These are phyloP conservation scores for Tephrocybe sp. DNA, from an alignment of 768 basidiomycete genomes.

Conservation along the genomic window DNA sequence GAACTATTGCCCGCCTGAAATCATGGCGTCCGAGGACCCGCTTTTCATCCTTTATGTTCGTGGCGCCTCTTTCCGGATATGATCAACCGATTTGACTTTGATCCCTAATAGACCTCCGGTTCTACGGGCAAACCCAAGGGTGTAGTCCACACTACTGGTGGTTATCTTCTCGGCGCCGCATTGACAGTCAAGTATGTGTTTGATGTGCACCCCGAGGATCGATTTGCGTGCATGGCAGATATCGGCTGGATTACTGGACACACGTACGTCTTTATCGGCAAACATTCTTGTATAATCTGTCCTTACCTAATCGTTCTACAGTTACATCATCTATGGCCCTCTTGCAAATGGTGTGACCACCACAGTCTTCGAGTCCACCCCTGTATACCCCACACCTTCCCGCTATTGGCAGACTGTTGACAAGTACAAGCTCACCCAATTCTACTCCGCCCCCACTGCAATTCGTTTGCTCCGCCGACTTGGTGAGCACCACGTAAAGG, in stretches of 20 bases:
- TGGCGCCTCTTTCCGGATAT: conserved; percentile 15
- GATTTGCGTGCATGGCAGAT: conserved; percentile 98
- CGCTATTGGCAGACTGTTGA: conserved; percentile 97
- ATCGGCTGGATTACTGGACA: conserved; percentile 99
- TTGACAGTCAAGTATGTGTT: conserved; percentile 97
- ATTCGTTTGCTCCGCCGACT: conserved; percentile 83
- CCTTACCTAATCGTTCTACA: too few species aligned
- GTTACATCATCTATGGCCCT: conserved; percentile 95
- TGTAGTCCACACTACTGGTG: conserved; percentile 86
- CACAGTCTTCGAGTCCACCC: conserved; percentile 93
- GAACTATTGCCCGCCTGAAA: conserved; percentile 83
- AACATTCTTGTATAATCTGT: conserved; percentile 2
- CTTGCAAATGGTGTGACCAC: conserved; percentile 84
- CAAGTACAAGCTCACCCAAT: conserved; percentile 91
- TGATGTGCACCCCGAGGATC: conserved; percentile 95
- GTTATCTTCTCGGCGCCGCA: conserved; percentile 90
- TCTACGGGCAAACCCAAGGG: conserved; percentile 97
- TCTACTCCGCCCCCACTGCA: conserved; percentile 94
- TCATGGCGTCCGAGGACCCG: conserved; percentile 93
- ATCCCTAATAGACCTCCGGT: conserved; percentile 72
- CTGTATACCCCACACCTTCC: conserved; percentile 93
- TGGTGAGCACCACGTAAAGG: conserved; percentile 82
- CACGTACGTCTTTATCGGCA: conserved; percentile 45
- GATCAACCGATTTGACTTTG: conserved; percentile 9
- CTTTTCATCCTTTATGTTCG: conserved; percentile 98